Percentiles rank a stretch among this genome's conserved stretches.
Conservation (phyloP, 306 rosid genomes). For the Pachyrhizus erosus region DNA sequence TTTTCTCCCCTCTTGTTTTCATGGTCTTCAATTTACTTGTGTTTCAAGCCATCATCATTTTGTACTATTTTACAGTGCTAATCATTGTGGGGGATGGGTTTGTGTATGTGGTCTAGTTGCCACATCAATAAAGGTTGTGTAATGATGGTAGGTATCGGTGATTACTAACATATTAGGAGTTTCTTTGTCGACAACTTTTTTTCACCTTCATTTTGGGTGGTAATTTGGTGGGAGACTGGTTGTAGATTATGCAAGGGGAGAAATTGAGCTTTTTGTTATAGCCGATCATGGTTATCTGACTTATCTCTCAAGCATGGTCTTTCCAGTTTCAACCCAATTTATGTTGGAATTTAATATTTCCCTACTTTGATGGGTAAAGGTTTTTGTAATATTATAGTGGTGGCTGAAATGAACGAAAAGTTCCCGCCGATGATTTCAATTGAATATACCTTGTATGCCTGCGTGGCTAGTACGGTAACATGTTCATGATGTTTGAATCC, state of each 20-base stretch:
- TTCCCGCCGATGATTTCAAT: slow-evolving; percentile 30
- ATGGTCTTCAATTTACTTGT: slow-evolving; percentile 43
- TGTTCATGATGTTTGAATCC: neutral
- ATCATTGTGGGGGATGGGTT: slow-evolving; percentile 31
- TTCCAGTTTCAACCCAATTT: slow-evolving; percentile 53
- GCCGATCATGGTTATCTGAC: slow-evolving; percentile 21
- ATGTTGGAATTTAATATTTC: slow-evolving; percentile 40
- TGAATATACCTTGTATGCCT: neutral
- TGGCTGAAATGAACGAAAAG: slow-evolving; percentile 44
- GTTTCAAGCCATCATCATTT: slow-evolving; percentile 39
- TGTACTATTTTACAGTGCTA: slow-evolving; percentile 25
- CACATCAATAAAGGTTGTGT: slow-evolving; percentile 59
- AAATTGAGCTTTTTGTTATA: slow-evolving; percentile 44
- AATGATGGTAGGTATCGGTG: slow-evolving; percentile 58
- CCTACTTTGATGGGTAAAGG: slow-evolving; percentile 37
- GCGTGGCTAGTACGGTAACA: neutral
- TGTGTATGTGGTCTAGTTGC: slow-evolving; percentile 47
- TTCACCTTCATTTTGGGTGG: slow-evolving; percentile 23
- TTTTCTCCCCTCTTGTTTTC: slow-evolving; percentile 32
- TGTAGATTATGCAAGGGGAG: slow-evolving; percentile 61
- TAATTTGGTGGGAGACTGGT: slow-evolving; percentile 53
- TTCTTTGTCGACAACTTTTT: slow-evolving; percentile 40
- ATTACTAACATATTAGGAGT: slow-evolving; percentile 65
- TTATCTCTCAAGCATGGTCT: slow-evolving; percentile 50
- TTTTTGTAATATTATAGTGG: slow-evolving; percentile 56